Evolutionary conservation across 805 yeast genomes (phyloP), one percentile per base, ranked within the genome.

Genomic region (Spathaspora sp.): DNA sequence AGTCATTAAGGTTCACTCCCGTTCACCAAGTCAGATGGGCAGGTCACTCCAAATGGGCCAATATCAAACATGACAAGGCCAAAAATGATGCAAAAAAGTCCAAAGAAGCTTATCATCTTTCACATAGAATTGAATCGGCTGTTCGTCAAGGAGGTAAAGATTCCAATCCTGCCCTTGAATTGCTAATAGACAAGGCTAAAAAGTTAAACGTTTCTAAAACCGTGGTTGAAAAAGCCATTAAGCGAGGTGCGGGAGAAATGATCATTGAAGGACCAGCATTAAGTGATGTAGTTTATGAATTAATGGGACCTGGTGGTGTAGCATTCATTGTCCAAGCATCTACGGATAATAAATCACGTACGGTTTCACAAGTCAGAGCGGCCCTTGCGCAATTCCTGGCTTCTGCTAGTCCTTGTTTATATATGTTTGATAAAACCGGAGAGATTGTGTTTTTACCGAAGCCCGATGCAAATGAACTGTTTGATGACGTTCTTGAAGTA

Each of bases 41-140:
- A 0, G 99, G 99, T 1, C 99, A 93, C 67, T 86, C 89, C 38
- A 93, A 92, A 68, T 93, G 99, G 99, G 89, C 96, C 43, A 89
- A 88, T 46, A 93, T 94, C 59, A 87, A 91, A 63, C 97, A 91
- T 64, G 94, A 88, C 64, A 93, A 93, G 69, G 96, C 96, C 50
- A 89, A 89, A 56, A 90, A 91, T 62, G 99, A 93, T 70, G 88
- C 90, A 18, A 82, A 79, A 52, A 85, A 82, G 65, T 85, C 89
- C 53, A 79, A 82, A 51, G 75, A 82, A 28, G 83, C 89, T 5
- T 86, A 85, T 59, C 82, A 84, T 58, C 75, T 87, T 61, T 86
- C 97, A 5, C 79, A 82, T 44, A 79, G 83, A 60, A 88, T 93
- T 53, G 82, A 87, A 14, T 76, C 87, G 42, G 87, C 94, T 45